Conservation (phyloP, 129 eudicot species). For the Saussurea involucrata region DNA sequence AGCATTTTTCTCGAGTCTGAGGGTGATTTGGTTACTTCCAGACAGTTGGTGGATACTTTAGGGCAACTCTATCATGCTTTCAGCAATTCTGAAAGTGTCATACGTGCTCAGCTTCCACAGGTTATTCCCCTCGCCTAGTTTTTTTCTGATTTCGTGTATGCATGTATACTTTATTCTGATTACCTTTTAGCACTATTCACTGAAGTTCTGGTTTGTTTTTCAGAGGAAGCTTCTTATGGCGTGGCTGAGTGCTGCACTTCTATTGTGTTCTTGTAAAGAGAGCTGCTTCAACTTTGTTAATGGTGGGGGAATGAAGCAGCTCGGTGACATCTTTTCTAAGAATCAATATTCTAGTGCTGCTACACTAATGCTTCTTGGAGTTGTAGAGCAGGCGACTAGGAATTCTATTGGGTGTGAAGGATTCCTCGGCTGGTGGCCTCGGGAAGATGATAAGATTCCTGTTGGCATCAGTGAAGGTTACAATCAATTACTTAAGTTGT, state of each 20-base stretch:
- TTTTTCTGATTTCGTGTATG: neutral
- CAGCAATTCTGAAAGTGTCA: constrained; percentile 21
- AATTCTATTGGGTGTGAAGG: constrained; percentile 97
- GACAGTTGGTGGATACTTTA: constrained; percentile 66
- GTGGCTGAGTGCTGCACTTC: constrained; percentile 67
- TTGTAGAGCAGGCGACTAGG: constrained; percentile 79
- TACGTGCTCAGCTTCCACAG: constrained; percentile 62
- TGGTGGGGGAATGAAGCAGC: constrained; percentile 88
- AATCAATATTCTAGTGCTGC: constrained; percentile 46
- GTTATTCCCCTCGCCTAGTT: constrained; percentile 21
- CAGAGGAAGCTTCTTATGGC: constrained; percentile 61
- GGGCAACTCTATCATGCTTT: constrained; percentile 32
- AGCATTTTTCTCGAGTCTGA: constrained; percentile 53
- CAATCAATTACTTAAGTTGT: constrained; percentile 69
- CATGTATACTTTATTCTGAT: neutral
- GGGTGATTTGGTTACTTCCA: constrained; percentile 53
- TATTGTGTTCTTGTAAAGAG: constrained; percentile 73
- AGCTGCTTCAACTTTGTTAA: constrained; percentile 93
- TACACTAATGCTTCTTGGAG: constrained; percentile 75
- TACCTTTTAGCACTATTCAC: neutral
- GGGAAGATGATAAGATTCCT: constrained; percentile 83
- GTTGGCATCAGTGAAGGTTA: constrained; percentile 78
- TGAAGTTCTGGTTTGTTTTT: constrained; percentile 17
- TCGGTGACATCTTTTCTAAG: constrained; percentile 46
- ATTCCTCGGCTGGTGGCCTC: constrained; percentile 95